Evolutionary conservation across 2,329 filamentous ascomycete species (phyloP).

Genomic region (Cercospora sesami): DNA sequence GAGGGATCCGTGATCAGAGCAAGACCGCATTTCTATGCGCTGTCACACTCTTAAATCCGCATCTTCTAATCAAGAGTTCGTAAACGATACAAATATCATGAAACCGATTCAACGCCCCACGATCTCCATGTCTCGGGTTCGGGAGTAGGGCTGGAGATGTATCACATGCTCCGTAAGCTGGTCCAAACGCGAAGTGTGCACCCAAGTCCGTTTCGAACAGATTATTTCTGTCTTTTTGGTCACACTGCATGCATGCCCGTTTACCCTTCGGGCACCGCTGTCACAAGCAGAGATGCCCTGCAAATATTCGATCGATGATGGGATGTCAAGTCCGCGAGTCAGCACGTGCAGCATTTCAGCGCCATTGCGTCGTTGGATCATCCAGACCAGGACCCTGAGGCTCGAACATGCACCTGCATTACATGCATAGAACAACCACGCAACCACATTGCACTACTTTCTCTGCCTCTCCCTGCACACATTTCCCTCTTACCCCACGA

Average conservation of each 20-base stretch:
- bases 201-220: not conserved
- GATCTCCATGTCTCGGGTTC: not conserved
- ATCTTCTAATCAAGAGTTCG: not conserved
- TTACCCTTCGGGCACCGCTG: not conserved
- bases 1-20: not conserved
- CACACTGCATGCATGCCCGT: not conserved
- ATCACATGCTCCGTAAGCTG: not conserved
- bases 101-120: not conserved
- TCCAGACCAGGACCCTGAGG: conserved; percentile 7
- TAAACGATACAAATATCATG: not conserved
- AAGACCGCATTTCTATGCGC: not conserved
- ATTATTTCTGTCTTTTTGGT: not conserved
- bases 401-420: conserved; percentile 6
- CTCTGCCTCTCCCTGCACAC: not conserved
- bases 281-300: not conserved
- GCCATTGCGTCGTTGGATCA: conserved; percentile 16
- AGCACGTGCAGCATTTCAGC: conserved; percentile 12
- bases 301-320: conserved; percentile 18
- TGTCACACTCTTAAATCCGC: not conserved
- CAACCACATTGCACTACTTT: conserved; percentile 12
- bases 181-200: not conserved
- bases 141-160: not conserved
- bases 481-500: not conserved
- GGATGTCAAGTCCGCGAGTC: conserved; percentile 12
- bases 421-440: conserved; percentile 20